Base-by-base conservation (phyloP, 305 asterid genomes). In the Fraxinus paxiana region DNA sequence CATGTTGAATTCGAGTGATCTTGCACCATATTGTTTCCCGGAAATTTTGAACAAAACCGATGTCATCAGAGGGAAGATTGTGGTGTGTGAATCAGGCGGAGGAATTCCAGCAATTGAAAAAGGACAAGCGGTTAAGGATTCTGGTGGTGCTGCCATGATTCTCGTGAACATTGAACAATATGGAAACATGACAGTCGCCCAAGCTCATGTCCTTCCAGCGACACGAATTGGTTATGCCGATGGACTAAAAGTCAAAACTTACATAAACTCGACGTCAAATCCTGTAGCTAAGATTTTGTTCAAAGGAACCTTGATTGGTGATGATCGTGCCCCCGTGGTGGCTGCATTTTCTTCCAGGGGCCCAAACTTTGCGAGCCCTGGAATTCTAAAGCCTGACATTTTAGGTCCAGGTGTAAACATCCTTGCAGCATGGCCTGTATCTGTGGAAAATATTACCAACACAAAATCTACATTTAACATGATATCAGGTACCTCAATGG, bases 71-170 rank as follows among this genome's bases (percentile, higher is more conserved):
- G 90, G 91, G 0, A 91, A 88, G 67, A 69, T 90, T 0, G 92
- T 89, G 0, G 0, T 88, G n/a, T 89, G 94, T 73, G 56, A 73
- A 6, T 75, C 31, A 0, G 91, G 87, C 0, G 9, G 1, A 0
- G 28, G 28, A 26, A 7, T 35, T 4, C 22, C 31, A 0, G 13
- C 70, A 17, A 28, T 75, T 12, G 77, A 24, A 1, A 86, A 88
- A 75, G 92, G 91, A 0, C 73, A 26, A 4, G n/a, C 81, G 0
- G 91, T 91, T 30, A 88, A 83, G 18, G 83, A 82, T 24, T 91
- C 90, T 0, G 92, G 92, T n/a, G 94, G 88, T 0, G 85, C 73
- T 3, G 92, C 88, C 81, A 87, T 91, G 96, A 85, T 92, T 37
- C 84, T 89, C 35, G 46, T 82, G 81, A 90, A 88, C 59, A 24